phyloP scores from a whole-genome alignment of 352 stramenopile species.

The Globisporangium cylindrosporum region DNA sequence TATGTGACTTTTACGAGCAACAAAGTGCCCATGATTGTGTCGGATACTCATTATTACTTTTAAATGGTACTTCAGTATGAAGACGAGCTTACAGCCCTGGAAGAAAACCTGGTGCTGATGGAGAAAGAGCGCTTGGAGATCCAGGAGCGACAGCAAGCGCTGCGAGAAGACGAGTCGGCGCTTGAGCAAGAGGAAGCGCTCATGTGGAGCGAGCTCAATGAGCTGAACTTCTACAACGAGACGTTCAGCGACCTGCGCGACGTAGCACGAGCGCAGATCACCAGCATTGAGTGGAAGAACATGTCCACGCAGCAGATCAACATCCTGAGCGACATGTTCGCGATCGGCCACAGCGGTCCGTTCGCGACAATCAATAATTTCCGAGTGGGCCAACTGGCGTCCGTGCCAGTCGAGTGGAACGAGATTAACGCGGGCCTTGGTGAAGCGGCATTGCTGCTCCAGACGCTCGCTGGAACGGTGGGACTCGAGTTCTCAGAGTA shows the following conservation, averaged over 20 bases:
- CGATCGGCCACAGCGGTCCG: constrained; percentile 63
- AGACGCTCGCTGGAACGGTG: constrained; percentile 56
- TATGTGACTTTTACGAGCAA: too few species aligned
- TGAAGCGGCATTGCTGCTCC: constrained; percentile 65
- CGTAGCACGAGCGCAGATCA: constrained; percentile 45
- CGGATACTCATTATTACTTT: too few species aligned
- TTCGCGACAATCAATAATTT: constrained; percentile 88
- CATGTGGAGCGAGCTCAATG: constrained; percentile 62
- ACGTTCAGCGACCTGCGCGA: constrained; percentile 59
- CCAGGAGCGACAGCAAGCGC: constrained; percentile 37
- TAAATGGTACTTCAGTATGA: constrained; percentile 45
- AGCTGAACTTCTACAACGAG: constrained; percentile 42
- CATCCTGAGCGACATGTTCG: constrained; percentile 72
- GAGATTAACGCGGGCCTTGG: constrained; percentile 86
- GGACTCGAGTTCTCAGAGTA: constrained; percentile 70
- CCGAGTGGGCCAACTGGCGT: constrained; percentile 60
- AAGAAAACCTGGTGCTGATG: constrained; percentile 71
- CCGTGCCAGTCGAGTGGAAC: constrained; percentile 76
- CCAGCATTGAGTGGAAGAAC: constrained; percentile 51
- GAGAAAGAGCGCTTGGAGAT: constrained; percentile 59
- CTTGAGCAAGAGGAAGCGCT: constrained; percentile 49
- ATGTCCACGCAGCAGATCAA: constrained; percentile 48
- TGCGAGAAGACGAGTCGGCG: constrained; percentile 47
- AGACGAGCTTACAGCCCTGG: constrained; percentile 49
- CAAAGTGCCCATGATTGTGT: too few species aligned